Base-by-base conservation (phyloP, 495 filamentous ascomycete genomes). In the Trichoderma reesei region DNA sequence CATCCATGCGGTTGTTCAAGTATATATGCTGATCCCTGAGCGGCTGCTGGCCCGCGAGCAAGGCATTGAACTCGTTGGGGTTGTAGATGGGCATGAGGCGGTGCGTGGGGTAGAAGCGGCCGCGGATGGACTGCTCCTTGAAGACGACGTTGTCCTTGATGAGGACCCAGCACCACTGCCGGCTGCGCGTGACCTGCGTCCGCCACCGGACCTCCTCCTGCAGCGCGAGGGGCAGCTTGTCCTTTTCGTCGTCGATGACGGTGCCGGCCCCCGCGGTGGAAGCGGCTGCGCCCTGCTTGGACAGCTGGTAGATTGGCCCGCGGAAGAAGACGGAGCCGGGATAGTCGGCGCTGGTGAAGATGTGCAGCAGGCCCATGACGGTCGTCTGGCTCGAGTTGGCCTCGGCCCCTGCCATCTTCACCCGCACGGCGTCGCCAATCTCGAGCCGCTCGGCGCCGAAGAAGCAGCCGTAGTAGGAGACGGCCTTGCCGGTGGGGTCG, bases 361-460 rank as follows among this genome's bases (percentile, higher is more conserved):
- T 65, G 20, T 60, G 38, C 46, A 39, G 51, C 37, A 65, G 7
- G 26, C 54, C 63, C 16, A 65, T 26, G 10, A 63, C 41, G 7
- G 61, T 42, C 6, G 61, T 63, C 26, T 20, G 44, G 36, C 34
- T 31, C 7, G 18, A 18, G n/a, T 42, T 51, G 20, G 61, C 41
- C 16, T 34, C 41, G n/a, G 41, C 42, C 33, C 38, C 38, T 31
- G 39, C 61, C 37, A 41, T 16, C 14, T 34, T 51, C 34, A 65
- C 18, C 13, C 63, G 63, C 26, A 65, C 38, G 26, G 54, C n/a
- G 41, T 65, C 63, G 54, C 63, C 63, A 7, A 65, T 33, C 39
- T 65, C 63, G 63, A 65, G 56, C 20, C 63, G 63, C 39, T 65
- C 63, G 37, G 63, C 56, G 33, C 63, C 63, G 54, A 65, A 44